Base-by-base conservation (phyloP, 2,329 filamentous ascomycete species). In the Fusarium sp. region DNA sequence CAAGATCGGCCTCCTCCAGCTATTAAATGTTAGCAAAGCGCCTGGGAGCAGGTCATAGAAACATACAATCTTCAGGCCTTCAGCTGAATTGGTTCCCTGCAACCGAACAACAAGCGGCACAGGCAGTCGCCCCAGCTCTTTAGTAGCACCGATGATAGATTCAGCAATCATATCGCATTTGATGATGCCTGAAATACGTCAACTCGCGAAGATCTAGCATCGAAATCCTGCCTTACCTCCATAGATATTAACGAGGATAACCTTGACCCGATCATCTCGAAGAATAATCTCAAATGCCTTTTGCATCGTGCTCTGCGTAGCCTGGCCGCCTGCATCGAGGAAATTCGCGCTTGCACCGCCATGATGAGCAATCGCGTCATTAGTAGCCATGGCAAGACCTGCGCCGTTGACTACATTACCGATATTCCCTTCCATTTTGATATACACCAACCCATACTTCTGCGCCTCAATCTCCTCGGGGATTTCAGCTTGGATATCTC, bases 261-360 rank as follows among this genome's bases (percentile, higher is more conserved):
- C 54, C 31, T 53, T 64, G 20, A 64, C 61, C 5, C 61, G 24
- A 2, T 26, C 15, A 5, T 64, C 61, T 1, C 55, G 38, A 5
- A 64, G 61, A 16, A 64, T 64, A 18, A 64, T 64, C 28, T 64
- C 55, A 48, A 64, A 64, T 5, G 61, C 61, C 45, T 64, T 64
- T 39, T 64, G 54, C 45, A 64, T 64, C 2, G 61, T 64, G 5
- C 22, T 11, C 16, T 64, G 38, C 2, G 61, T 64, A 16, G 61
- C 61, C 18, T 64, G 61, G 6, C 61, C 61, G 5, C 61, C 61
- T 10, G 61, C 61, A 1, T 64, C 61, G 1, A 64, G 61, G 7
- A 64, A 64, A 3, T 64, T 64, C 3, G 56, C 54, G 1, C 61
- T 64, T 10, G 44, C 36, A 7, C 61, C 61, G 13, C 61, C 55